Conservation (phyloP, 164 flowering plant genomes). For the Berberis vulgaris region DNA sequence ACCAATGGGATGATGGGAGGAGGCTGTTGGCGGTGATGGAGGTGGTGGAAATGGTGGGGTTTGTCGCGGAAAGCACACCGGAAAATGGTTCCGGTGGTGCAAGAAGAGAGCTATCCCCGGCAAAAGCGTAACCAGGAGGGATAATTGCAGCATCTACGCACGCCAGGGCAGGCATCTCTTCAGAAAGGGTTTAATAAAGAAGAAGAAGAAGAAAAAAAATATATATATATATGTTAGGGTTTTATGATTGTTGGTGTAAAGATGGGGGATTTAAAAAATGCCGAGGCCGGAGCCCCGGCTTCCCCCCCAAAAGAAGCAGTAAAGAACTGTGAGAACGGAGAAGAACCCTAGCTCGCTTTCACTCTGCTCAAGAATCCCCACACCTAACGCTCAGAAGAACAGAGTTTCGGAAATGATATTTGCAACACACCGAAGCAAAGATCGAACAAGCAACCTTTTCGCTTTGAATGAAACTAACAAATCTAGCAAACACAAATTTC, state of each 20-base stretch:
- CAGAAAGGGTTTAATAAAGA: slow-evolving; percentile 9
- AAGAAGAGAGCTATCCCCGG: slow-evolving; percentile 60
- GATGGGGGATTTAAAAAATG: slow-evolving; percentile 96
- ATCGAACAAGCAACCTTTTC: background rate
- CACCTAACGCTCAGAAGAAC: slow-evolving; percentile 50
- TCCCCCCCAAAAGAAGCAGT: slow-evolving; percentile 98
- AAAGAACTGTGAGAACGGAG: slow-evolving; percentile 24
- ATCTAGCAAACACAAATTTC: too few relatives aligned
- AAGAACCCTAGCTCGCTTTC: slow-evolving; percentile 27
- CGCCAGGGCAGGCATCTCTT: slow-evolving; percentile 91
- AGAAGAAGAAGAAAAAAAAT: background rate
- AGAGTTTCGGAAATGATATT: background rate
- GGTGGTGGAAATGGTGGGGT: slow-evolving; percentile 9
- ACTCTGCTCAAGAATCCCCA: too few relatives aligned
- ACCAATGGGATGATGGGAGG: slow-evolving; percentile 35
- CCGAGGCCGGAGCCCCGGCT: slow-evolving; percentile 99
- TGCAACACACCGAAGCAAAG: slow-evolving; percentile 14
- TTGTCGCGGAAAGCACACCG: slow-evolving; percentile 24
- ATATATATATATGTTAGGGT: slow-evolving; percentile 2
- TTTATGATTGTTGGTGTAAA: slow-evolving; percentile 25
- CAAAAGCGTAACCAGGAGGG: slow-evolving; percentile 55
- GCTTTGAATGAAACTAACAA: too few relatives aligned
- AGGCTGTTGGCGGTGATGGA: too few relatives aligned
- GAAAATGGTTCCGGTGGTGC: slow-evolving; percentile 26
- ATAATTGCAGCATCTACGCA: slow-evolving; percentile 50